phyloP scores from a whole-genome alignment of 345 rosid genomes.

The Lenwebbia sp. region DNA sequence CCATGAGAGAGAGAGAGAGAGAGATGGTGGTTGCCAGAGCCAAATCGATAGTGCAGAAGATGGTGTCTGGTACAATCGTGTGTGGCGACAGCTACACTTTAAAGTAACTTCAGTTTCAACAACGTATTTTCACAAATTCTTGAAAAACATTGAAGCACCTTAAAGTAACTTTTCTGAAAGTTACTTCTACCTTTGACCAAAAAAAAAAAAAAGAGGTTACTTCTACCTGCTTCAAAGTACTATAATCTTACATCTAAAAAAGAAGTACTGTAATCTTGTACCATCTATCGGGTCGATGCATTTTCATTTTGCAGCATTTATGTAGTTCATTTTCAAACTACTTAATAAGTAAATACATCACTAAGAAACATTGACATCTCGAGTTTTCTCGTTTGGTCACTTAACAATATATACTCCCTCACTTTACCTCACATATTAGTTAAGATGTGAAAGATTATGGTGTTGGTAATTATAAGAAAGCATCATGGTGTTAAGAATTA shows the following conservation, averaged over 20 bases:
- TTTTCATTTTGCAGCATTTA: neutral
- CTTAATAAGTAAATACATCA: neutral
- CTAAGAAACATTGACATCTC: neutral
- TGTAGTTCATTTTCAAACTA: neutral
- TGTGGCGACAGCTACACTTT: neutral
- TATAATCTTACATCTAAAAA: too few species aligned
- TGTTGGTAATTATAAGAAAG: neutral
- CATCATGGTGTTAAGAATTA: neutral
- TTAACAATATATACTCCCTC: neutral
- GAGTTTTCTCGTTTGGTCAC: neutral
- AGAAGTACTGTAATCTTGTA: neutral
- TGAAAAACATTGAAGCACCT: neutral
- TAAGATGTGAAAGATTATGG: neutral
- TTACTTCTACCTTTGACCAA: neutral
- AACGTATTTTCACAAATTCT: neutral
- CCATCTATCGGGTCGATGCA: neutral
- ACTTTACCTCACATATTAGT: neutral
- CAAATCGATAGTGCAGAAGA: neutral
- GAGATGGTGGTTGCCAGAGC: neutral
- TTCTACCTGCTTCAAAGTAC: neutral
- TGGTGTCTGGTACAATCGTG: neutral
- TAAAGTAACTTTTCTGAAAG: neutral
- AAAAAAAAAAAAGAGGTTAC: too few species aligned
- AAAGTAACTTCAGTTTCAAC: neutral
- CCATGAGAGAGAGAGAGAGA: neutral